phyloP scores from a whole-genome alignment of 2,329 filamentous ascomycete genomes.

The Fusarium nygamai region DNA sequence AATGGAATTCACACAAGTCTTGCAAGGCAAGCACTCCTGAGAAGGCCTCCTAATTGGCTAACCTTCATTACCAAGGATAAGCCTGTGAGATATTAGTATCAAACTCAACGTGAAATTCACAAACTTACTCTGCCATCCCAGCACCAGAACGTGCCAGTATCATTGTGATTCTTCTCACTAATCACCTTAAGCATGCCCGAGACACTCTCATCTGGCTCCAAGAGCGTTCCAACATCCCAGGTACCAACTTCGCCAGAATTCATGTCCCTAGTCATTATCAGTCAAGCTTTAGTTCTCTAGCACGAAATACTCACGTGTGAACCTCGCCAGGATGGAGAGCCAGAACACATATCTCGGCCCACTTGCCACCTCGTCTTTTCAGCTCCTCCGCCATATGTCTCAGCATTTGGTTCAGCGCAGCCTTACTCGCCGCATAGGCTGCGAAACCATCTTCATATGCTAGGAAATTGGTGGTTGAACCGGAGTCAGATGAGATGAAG shows the following conservation, averaged over 20 bases:
- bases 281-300: accelerated
- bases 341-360: background rate
- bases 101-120: accelerated
- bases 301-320: background rate
- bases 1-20: accelerated
- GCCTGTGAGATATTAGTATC: background rate
- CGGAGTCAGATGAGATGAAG: background rate
- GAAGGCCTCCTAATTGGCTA: accelerated
- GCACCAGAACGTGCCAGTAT: background rate
- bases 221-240: background rate
- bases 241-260: background rate
- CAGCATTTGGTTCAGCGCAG: background rate
- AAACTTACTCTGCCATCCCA: background rate
- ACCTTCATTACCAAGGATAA: background rate
- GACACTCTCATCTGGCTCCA: background rate
- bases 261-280: accelerated
- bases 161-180: background rate
- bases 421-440: background rate
- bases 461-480: background rate
- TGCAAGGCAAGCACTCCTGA: accelerated
- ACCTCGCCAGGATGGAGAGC: background rate
- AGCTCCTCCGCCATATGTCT: background rate
- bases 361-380: background rate
- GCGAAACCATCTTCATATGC: background rate
- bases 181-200: background rate